Evolutionary conservation across 1,284 basidiomycete species (phyloP).

Genomic region (Ustilago xerochloae): DNA sequence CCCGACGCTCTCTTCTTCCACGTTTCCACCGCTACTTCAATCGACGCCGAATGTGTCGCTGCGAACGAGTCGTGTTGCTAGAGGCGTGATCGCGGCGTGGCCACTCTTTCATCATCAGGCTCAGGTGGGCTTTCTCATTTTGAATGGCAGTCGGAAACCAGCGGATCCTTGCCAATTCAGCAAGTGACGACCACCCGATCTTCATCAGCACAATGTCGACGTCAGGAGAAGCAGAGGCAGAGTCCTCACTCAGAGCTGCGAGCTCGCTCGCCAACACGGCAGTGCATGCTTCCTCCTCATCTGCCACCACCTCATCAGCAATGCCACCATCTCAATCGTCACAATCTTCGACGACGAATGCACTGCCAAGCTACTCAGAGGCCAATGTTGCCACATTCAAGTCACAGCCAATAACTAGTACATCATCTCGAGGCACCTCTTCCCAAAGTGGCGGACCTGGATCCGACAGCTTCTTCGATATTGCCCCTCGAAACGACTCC

Average conservation of each 20-base stretch:
- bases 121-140: background rate
- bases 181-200: background rate
- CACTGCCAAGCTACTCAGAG: constrained; percentile 36
- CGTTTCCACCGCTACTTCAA: background rate
- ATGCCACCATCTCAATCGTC: background rate
- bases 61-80: background rate
- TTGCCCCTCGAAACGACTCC: constrained; percentile 58
- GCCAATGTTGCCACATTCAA: background rate
- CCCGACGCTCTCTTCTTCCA: background rate
- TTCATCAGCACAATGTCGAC: background rate
- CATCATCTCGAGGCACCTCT: background rate
- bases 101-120: background rate
- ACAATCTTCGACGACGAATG: background rate
- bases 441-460: background rate
- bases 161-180: background rate
- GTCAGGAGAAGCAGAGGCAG: background rate
- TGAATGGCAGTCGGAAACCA: background rate
- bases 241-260: background rate
- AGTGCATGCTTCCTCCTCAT: background rate
- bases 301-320: background rate
- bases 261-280: background rate
- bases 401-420: background rate
- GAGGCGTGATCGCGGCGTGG: background rate
- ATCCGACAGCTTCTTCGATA: constrained; percentile 60
- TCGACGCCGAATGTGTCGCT: background rate